Conservation (phyloP, 1,284 basidiomycete genomes). For the Ceratobasidium sp. region DNA sequence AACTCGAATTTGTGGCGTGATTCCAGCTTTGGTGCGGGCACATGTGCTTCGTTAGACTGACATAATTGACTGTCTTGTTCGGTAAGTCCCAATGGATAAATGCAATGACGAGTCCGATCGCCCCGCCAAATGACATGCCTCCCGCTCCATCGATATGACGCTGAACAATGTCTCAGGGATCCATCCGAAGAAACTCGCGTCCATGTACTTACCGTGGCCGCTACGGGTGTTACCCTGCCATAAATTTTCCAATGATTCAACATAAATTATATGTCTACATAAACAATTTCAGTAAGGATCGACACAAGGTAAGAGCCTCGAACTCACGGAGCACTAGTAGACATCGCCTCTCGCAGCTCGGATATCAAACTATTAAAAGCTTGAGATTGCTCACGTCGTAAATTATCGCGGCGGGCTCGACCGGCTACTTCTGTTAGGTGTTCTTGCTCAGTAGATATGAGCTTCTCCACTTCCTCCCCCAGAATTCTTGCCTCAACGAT, state of each 20-base stretch:
- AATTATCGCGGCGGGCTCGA: background rate
- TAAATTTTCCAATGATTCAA: background rate
- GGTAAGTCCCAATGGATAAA: slow-evolving; percentile 46
- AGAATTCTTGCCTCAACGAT: background rate
- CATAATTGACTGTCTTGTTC: slow-evolving; percentile 45
- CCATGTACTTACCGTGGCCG: background rate
- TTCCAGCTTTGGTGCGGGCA: slow-evolving; percentile 33
- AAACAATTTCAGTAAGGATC: background rate
- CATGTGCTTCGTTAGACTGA: slow-evolving; percentile 36
- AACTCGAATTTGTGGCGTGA: slow-evolving; percentile 35
- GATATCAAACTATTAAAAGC: slow-evolving; percentile 8
- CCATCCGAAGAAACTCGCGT: background rate
- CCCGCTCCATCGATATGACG: slow-evolving; percentile 21
- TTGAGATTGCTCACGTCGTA: background rate
- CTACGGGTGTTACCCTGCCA: background rate
- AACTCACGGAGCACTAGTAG: background rate
- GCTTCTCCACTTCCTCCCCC: background rate
- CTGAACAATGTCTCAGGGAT: background rate
- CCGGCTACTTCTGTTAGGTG: background rate
- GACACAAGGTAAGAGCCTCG: background rate
- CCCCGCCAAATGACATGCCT: background rate
- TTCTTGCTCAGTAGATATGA: background rate
- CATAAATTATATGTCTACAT: background rate
- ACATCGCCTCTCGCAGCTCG: slow-evolving; percentile 6
- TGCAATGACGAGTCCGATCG: slow-evolving; percentile 17